A percentile compares a stretch with the other conserved stretches of the same genome.
phyloP scores from a whole-genome alignment of 495 filamentous ascomycete genomes.

The Lentithecium fluviatile region DNA sequence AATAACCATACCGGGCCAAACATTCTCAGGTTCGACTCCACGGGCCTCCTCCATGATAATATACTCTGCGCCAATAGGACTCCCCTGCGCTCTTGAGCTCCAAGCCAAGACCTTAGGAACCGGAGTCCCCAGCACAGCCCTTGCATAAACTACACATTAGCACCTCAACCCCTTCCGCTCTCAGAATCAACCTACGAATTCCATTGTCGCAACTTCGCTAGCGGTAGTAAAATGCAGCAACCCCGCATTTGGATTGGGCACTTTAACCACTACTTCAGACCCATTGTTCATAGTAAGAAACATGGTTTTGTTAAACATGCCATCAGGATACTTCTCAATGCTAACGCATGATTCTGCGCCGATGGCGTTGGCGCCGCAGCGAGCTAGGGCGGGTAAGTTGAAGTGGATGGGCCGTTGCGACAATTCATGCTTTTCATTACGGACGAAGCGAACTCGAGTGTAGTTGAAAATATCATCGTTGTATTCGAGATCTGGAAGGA shows the following conservation, averaged over 20 bases:
- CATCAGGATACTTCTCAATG: slow-evolving; percentile 24
- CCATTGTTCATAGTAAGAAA: slow-evolving; percentile 26
- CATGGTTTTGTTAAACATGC: slow-evolving; percentile 19
- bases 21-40: slow-evolving; percentile 15
- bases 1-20: slow-evolving; percentile 18
- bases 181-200: slow-evolving; percentile 21
- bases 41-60: slow-evolving; percentile 32
- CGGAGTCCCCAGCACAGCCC: slow-evolving; percentile 23
- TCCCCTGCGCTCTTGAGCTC: slow-evolving; percentile 18
- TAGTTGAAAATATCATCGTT: slow-evolving; percentile 27
- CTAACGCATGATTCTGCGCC: slow-evolving; percentile 18
- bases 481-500: slow-evolving; percentile 14
- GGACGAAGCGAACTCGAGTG: slow-evolving; percentile 28
- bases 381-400: slow-evolving; percentile 21
- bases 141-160: slow-evolving; percentile 12
- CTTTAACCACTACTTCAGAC: slow-evolving; percentile 20
- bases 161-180: neutral
- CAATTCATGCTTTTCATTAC: slow-evolving; percentile 22
- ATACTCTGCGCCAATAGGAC: slow-evolving; percentile 30
- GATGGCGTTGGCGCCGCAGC: slow-evolving; percentile 13
- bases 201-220: slow-evolving; percentile 31
- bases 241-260: slow-evolving; percentile 31
- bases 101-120: slow-evolving; percentile 28
- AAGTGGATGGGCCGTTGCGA: slow-evolving; percentile 17
- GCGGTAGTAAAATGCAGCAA: slow-evolving; percentile 28